These are phyloP conservation scores for Apiosordaria backusii DNA, from an alignment of 495 filamentous ascomycete species.

Conservation along the genomic window DNA sequence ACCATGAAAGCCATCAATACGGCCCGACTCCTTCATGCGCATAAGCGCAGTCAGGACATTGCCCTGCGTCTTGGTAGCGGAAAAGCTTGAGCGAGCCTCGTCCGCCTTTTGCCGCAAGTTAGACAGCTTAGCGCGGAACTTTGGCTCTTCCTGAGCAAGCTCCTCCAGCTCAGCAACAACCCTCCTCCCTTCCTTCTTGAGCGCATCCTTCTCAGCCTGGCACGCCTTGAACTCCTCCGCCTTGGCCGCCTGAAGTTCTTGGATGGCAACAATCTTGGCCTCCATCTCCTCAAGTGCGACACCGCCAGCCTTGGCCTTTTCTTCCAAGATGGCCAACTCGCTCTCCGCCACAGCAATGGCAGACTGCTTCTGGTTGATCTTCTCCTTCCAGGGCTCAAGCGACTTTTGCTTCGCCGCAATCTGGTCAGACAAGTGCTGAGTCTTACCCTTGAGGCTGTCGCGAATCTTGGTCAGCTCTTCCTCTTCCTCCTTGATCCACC, in stretches of 20 bases:
- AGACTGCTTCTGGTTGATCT: slow-evolving; percentile 92
- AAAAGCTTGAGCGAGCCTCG: slow-evolving; percentile 84
- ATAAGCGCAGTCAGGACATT: slow-evolving; percentile 89
- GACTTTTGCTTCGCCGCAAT: slow-evolving; percentile 90
- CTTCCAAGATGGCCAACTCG: slow-evolving; percentile 85
- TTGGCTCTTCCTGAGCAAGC: slow-evolving; percentile 71
- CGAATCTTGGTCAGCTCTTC: slow-evolving; percentile 74
- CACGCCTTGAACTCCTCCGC: slow-evolving; percentile 70
- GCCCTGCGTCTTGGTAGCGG: slow-evolving; percentile 84
- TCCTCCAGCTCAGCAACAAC: slow-evolving; percentile 68
- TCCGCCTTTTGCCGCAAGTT: slow-evolving; percentile 89
- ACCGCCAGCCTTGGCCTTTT: slow-evolving; percentile 81
- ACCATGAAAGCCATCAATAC: slow-evolving; percentile 95
- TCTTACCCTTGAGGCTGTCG: slow-evolving; percentile 88
- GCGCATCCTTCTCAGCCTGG: slow-evolving; percentile 61
- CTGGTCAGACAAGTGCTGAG: slow-evolving; percentile 86
- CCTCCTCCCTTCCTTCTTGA: slow-evolving; percentile 71
- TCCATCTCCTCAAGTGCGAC: slow-evolving; percentile 81
- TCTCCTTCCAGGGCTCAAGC: slow-evolving; percentile 93
- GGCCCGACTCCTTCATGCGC: slow-evolving; percentile 91
- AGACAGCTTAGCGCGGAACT: slow-evolving; percentile 75
- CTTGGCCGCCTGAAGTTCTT: slow-evolving; percentile 66
- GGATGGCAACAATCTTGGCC: slow-evolving; percentile 67
- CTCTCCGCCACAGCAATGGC: slow-evolving; percentile 90
- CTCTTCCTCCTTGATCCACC: slow-evolving; percentile 72